Evolutionary conservation across 148 eudicot genomes (phyloP).

Genomic region (Rheum nobile): DNA sequence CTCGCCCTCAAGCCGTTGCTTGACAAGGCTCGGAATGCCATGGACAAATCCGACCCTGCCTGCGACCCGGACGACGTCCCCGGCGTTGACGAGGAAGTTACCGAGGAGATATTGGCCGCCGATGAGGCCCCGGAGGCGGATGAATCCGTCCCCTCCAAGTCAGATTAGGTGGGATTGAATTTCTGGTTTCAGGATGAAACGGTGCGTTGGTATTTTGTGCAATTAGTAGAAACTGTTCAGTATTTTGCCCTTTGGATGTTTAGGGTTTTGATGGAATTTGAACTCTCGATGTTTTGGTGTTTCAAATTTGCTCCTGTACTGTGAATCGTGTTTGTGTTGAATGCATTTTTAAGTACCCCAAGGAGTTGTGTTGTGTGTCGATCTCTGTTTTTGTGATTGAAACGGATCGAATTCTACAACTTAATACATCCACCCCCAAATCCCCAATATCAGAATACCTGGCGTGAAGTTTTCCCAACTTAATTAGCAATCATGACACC

Average conservation of each 20-base stretch:
- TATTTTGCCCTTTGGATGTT: neutral
- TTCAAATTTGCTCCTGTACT: neutral
- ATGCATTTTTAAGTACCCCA: neutral
- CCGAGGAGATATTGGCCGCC: neutral
- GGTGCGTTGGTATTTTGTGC: neutral
- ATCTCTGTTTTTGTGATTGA: too few relatives aligned
- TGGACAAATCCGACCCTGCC: neutral
- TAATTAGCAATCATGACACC: too few relatives aligned
- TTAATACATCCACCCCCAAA: too few relatives aligned
- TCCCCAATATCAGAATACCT: too few relatives aligned
- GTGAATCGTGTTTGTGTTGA: neutral
- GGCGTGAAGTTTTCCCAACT: too few relatives aligned
- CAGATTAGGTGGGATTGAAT: neutral
- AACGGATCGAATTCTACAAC: too few relatives aligned
- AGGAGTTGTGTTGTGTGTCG: too few relatives aligned
- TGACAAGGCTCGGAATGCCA: constrained; percentile 11
- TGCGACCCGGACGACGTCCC: neutral
- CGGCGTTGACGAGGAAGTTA: neutral
- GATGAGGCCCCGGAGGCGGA: neutral
- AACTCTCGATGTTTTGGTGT: neutral
- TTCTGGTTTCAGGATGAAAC: neutral
- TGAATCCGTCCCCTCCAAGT: neutral
- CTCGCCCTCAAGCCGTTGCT: constrained; percentile 17
- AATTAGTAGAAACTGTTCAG: neutral
- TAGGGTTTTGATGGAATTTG: neutral